Conservation (phyloP, 2,329 filamentous ascomycete species). For the Neonectria ditissima region DNA sequence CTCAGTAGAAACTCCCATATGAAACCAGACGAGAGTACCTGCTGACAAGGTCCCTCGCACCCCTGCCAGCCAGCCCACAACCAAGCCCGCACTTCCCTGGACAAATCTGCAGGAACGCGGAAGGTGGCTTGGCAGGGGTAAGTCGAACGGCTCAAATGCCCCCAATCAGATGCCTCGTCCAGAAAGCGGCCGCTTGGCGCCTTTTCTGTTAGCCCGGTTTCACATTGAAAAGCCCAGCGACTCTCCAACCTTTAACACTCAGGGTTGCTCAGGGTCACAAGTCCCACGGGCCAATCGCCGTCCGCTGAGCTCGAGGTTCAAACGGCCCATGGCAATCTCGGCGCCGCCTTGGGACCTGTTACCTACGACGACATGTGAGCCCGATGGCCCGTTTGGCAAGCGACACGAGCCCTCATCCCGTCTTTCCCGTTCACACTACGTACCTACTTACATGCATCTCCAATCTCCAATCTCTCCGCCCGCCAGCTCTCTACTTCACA, state of each 20-base stretch:
- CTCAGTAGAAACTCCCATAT: not conserved
- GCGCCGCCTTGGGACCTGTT: not conserved
- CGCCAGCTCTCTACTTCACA: not conserved
- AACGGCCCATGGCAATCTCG: constrained; percentile 16
- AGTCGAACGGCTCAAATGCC: not conserved
- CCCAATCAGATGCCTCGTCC: not conserved
- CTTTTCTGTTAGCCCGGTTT: constrained; percentile 24
- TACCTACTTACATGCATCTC: no score
- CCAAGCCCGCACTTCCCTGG: constrained; percentile 3
- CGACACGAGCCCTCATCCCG: not conserved
- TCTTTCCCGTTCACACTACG: not conserved
- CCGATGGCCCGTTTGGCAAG: not conserved
- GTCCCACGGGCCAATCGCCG: constrained; percentile 22
- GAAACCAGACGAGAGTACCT: not conserved
- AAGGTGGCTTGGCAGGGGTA: constrained; percentile 19
- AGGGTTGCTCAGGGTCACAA: not conserved
- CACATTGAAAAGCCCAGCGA: constrained; percentile 8
- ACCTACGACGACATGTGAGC: not conserved
- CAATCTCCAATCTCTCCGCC: not conserved
- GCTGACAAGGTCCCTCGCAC: not conserved
- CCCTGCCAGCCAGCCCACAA: not conserved
- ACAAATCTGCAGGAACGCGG: constrained; percentile 28
- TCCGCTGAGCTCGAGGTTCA: not conserved
- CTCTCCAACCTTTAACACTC: constrained; percentile 10
- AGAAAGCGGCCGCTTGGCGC: constrained; percentile 1